phyloP scores from a whole-genome alignment of 805 yeast genomes.

The Metschnikowia peoriensis region DNA sequence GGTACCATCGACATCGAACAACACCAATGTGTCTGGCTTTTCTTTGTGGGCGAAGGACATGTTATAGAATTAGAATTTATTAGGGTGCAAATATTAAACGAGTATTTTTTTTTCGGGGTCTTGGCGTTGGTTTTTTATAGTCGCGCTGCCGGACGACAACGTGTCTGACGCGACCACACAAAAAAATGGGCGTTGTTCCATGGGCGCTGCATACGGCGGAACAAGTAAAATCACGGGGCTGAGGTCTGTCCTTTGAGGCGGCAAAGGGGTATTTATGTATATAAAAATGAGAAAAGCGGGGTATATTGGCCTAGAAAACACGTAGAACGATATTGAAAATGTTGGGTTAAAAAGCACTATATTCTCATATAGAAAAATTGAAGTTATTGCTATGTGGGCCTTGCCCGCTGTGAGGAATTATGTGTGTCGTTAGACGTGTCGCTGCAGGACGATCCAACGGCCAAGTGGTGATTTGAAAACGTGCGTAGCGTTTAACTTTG shows the following conservation, averaged over 20 bases:
- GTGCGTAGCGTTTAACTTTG: no score
- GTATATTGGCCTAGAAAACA: not conserved
- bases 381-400: not conserved
- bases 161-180: conserved; percentile 8
- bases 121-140: conserved; percentile 2
- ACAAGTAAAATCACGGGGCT: conserved; percentile 2
- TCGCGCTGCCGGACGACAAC: conserved; percentile 6
- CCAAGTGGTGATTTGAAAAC: not conserved
- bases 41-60: conserved; percentile 72
- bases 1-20: conserved; percentile 98
- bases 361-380: no score
- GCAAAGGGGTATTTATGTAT: not conserved
- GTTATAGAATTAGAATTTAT: not conserved
- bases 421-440: not conserved
- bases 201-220: conserved; percentile 6
- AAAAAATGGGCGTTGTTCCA: conserved; percentile 3
- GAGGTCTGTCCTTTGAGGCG: not conserved
- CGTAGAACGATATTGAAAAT: no score
- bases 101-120: not conserved
- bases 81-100: not conserved
- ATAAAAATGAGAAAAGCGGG: not conserved
- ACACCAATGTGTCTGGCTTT: conserved; percentile 81
- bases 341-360: no score
- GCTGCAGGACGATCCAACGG: not conserved
- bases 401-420: not conserved